Evolutionary conservation across 768 basidiomycete genomes (phyloP).

Genomic region (Termitomyces sp.): DNA sequence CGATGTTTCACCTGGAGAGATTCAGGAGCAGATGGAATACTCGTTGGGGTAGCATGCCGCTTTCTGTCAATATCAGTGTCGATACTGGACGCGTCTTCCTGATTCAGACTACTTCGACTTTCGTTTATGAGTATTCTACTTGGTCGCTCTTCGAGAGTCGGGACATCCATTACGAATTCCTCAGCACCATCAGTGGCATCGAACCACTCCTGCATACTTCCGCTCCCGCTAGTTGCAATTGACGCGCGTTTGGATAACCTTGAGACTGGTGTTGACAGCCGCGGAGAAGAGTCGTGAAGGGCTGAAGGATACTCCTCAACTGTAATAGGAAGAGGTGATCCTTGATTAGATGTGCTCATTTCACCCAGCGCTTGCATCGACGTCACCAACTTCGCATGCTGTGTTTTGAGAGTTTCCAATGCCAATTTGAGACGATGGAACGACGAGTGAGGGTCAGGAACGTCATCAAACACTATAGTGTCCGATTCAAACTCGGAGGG

Average conservation of each 20-base stretch:
- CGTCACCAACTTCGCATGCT: constrained; percentile 53
- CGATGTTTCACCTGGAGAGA: constrained; percentile 42
- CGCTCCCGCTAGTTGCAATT: constrained; percentile 47
- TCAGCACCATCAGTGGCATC: constrained; percentile 73
- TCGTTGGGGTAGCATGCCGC: background rate
- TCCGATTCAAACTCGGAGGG: constrained; percentile 20
- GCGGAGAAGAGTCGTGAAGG: constrained; percentile 18
- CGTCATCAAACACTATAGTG: constrained; percentile 1
- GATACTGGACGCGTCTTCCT: constrained; percentile 47
- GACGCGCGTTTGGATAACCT: constrained; percentile 44
- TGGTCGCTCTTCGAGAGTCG: constrained; percentile 39
- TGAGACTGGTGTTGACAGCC: constrained; percentile 27
- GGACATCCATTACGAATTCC: constrained; percentile 64
- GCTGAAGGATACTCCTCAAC: constrained; percentile 40
- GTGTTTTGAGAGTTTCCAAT: constrained; percentile 55
- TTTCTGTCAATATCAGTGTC: constrained; percentile 40
- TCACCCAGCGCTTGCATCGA: constrained; percentile 38
- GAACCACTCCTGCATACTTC: constrained; percentile 67
- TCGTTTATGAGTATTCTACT: constrained; percentile 40
- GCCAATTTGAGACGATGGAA: constrained; percentile 46
- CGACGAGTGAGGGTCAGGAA: constrained; percentile 18
- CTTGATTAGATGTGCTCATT: constrained; percentile 24
- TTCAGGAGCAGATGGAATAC: constrained; percentile 4
- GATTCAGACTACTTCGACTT: constrained; percentile 36
- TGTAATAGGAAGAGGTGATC: constrained; percentile 43